Evolutionary conservation across 2,329 filamentous ascomycete genomes (phyloP).

Genomic region (Alternaria sp.): DNA sequence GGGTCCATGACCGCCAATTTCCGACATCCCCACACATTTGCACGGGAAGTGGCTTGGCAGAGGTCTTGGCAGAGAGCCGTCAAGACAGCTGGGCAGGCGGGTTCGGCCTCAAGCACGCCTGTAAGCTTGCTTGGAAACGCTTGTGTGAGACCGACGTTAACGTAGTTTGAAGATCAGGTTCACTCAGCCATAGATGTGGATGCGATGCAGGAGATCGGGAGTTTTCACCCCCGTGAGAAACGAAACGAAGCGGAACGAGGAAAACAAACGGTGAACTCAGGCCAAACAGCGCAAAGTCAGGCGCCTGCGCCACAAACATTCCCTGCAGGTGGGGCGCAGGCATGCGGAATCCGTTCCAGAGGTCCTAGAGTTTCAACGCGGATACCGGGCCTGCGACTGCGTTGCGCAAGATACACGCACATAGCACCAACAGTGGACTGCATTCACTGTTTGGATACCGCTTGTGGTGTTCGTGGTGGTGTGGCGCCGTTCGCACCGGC

Average conservation of each 20-base stretch:
- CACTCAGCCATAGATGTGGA: not conserved
- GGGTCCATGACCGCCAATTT: conserved; percentile 7
- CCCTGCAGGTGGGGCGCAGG: not conserved
- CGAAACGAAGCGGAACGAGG: not conserved
- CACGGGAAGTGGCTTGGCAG: not conserved
- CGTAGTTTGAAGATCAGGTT: not conserved
- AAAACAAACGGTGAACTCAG: not conserved
- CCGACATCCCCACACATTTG: conserved; percentile 9
- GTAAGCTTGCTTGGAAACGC: conserved; percentile 22
- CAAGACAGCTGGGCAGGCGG: conserved; percentile 4
- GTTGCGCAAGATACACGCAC: not conserved
- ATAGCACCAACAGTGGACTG: not conserved
- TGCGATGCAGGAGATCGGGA: not conserved
- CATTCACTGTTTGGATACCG: too few species aligned
- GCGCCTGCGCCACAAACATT: not conserved
- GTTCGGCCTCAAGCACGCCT: conserved; percentile 8
- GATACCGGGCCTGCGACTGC: not conserved
- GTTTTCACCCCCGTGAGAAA: not conserved
- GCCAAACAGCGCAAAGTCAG: not conserved
- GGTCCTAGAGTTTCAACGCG: not conserved
- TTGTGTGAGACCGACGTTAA: conserved; percentile 1
- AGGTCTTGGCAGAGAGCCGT: conserved; percentile 16
- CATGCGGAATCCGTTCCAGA: not conserved
- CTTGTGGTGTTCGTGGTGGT: not conserved
- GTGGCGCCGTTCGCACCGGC: not conserved